A percentile compares a stretch with the other conserved stretches of the same genome.
These are phyloP conservation scores for Dictyostelium intermedium DNA, from an alignment of 78 protist genomes.

Conservation along the genomic window DNA sequence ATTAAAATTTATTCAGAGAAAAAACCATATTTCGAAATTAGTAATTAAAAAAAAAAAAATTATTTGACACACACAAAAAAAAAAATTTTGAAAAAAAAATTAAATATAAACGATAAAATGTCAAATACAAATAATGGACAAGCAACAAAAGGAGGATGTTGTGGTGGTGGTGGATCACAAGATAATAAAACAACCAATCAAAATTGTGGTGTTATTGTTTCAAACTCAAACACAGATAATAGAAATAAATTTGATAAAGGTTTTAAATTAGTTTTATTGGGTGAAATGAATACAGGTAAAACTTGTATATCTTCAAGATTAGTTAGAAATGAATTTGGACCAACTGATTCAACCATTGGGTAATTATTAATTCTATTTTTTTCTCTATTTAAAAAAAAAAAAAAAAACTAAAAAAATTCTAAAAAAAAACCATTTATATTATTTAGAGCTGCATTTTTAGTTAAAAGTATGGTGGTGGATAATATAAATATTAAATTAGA, in stretches of 20 bases:
- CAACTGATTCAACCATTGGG: slow-evolving; percentile 78
- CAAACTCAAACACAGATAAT: not conserved
- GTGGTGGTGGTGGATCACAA: not conserved
- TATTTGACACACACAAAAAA: not conserved
- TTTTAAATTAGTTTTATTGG: slow-evolving; percentile 51
- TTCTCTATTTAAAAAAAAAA: not conserved
- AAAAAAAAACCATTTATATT: no score
- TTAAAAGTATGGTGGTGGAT: slow-evolving; percentile 22
- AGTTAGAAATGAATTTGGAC: slow-evolving; percentile 76
- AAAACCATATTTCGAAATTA: not conserved
- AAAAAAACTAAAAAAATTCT: not conserved
- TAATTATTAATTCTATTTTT: not conserved
- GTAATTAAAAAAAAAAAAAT: not conserved
- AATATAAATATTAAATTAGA: slow-evolving; percentile 53
- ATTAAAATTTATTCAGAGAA: no score
- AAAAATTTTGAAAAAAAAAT: not conserved
- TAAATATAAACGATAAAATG: not conserved
- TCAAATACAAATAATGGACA: not conserved
- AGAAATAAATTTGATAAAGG: slow-evolving; percentile 67
- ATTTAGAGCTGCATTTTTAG: slow-evolving; percentile 73
- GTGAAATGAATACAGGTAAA: slow-evolving; percentile 66
- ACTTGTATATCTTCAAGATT: slow-evolving; percentile 58
- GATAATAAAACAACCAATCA: not conserved
- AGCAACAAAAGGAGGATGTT: not conserved
- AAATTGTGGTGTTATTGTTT: not conserved